Conservation (phyloP, 768 basidiomycete genomes). For the Mycena venus region DNA sequence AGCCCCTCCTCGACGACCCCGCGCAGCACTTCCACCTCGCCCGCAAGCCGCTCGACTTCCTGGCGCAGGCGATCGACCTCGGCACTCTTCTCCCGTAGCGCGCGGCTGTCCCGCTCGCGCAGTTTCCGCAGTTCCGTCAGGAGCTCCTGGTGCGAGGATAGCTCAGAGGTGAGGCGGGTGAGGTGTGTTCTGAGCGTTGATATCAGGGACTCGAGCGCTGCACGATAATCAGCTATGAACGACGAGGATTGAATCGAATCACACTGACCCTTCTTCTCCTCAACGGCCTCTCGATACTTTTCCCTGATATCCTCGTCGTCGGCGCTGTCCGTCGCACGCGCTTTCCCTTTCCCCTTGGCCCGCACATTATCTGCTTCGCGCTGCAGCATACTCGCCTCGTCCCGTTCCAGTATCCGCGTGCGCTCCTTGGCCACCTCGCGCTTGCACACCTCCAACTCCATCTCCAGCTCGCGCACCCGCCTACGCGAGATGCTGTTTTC, state of each 20-base stretch:
- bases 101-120: constrained; percentile 71
- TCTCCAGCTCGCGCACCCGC: constrained; percentile 88
- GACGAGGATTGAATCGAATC: not conserved
- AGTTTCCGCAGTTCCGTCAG: constrained; percentile 75
- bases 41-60: constrained; percentile 86
- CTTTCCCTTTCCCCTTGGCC: constrained; percentile 56
- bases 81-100: constrained; percentile 69
- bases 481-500: constrained; percentile 88
- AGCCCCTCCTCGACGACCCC: constrained; percentile 91
- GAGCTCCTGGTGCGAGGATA: constrained; percentile 81
- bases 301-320: constrained; percentile 52
- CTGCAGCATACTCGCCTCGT: constrained; percentile 54
- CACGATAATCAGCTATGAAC: constrained; percentile 20
- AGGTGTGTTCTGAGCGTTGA: constrained; percentile 80
- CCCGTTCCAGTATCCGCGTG: constrained; percentile 70
- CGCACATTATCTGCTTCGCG: constrained; percentile 46
- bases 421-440: constrained; percentile 82
- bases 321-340: constrained; percentile 42
- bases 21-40: constrained; percentile 89
- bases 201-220: constrained; percentile 88
- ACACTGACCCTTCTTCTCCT: constrained; percentile 88
- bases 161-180: constrained; percentile 80
- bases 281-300: constrained; percentile 82
- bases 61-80: constrained; percentile 78
- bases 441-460: constrained; percentile 87